A percentile compares a stretch with the other conserved stretches of the same genome.
Conservation (phyloP, 495 filamentous ascomycete species). For the Monascus purpureus region DNA sequence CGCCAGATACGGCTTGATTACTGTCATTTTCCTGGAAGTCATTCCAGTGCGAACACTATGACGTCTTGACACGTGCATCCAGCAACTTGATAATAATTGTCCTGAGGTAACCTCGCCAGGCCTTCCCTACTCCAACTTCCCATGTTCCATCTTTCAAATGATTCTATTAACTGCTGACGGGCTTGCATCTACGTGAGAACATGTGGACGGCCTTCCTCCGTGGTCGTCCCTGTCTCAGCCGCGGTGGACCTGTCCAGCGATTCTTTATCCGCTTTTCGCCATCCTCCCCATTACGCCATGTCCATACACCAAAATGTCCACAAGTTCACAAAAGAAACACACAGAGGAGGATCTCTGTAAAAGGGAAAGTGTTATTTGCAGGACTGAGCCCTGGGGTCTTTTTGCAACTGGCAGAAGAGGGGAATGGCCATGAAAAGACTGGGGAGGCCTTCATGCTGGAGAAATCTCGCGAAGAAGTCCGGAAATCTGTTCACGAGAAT, state of each 20-base stretch:
- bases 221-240: conserved; percentile 39
- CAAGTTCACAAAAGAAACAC: conserved; percentile 12
- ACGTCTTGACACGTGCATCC: too few relatives aligned
- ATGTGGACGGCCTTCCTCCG: conserved; percentile 43
- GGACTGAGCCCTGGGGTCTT: conserved; percentile 54
- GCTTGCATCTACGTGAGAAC: conserved; percentile 12
- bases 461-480: conserved; percentile 61
- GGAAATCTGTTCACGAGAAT: conserved; percentile 46
- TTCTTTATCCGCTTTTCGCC: conserved; percentile 5
- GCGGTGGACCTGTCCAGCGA: conserved; percentile 14
- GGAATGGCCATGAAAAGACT: conserved; percentile 49
- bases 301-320: conserved; percentile 12
- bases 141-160: neutral
- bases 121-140: too few relatives aligned
- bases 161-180: neutral
- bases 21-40: too few relatives aligned
- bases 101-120: too few relatives aligned
- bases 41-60: too few relatives aligned
- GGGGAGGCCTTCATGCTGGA: conserved; percentile 76
- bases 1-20: too few relatives aligned
- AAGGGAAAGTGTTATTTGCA: conserved; percentile 31
- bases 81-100: too few relatives aligned
- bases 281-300: conserved; percentile 7
- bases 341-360: conserved; percentile 11
- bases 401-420: conserved; percentile 53